Conservation (phyloP, 2,329 filamentous ascomycete species). For the Arachnopeziza araneosa region DNA sequence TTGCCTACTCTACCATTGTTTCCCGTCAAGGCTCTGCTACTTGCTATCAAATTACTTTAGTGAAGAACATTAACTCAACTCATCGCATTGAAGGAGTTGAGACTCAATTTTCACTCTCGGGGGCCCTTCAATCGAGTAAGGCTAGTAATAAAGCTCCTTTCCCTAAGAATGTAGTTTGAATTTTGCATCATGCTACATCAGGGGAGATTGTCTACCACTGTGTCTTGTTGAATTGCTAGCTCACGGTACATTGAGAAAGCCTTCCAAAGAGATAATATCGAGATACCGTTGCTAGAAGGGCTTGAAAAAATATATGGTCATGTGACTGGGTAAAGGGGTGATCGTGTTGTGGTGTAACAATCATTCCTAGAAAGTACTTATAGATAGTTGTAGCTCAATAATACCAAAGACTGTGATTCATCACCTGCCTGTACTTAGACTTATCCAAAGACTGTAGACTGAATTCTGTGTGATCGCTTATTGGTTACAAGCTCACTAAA, state of each 20-base stretch:
- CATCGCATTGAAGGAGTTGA: constrained; percentile 68
- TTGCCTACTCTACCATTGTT: constrained; percentile 69
- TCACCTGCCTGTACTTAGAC: not conserved
- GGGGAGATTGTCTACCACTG: not conserved
- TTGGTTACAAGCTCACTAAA: not conserved
- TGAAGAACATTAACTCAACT: constrained; percentile 80
- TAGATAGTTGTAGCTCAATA: too few relatives aligned
- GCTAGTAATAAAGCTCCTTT: constrained; percentile 17
- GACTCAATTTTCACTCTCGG: constrained; percentile 59
- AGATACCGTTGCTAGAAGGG: too few relatives aligned
- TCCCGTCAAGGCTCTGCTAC: constrained; percentile 71
- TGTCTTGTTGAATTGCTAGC: not conserved
- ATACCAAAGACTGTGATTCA: not conserved
- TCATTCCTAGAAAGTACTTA: too few relatives aligned
- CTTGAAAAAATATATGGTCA: too few relatives aligned
- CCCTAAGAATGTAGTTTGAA: constrained; percentile 13
- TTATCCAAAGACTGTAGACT: not conserved
- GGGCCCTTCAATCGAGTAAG: constrained; percentile 45
- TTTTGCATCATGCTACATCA: not conserved
- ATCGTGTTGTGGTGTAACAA: too few relatives aligned
- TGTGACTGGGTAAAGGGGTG: too few relatives aligned
- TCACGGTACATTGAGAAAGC: not conserved
- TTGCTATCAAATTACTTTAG: constrained; percentile 72
- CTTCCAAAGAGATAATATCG: too few relatives aligned
- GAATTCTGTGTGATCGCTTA: not conserved